phyloP scores from a whole-genome alignment of 2,329 filamentous ascomycete genomes.

The Nigrospora sphaerica region DNA sequence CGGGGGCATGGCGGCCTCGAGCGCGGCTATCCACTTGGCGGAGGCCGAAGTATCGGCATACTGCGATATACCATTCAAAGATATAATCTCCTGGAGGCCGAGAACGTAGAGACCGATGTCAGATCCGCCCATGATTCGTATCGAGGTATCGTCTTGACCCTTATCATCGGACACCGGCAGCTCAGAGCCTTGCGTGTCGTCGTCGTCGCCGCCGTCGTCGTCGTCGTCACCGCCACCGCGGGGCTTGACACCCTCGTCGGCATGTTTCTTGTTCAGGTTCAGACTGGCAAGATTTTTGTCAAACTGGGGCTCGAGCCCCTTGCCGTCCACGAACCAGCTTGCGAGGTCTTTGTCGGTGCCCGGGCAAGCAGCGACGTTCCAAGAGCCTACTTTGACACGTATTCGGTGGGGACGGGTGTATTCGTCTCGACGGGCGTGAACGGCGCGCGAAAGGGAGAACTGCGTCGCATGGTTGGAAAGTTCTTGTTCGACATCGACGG shows the following conservation, averaged over 20 bases:
- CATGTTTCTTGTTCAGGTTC: constrained; percentile 22
- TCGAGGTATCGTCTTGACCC: constrained; percentile 31
- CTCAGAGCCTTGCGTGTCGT: constrained; percentile 17
- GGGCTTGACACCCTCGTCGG: neutral
- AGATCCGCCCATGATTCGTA: constrained; percentile 48
- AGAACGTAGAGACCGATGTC: constrained; percentile 86
- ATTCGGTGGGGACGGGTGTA: constrained; percentile 70
- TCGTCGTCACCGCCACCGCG: constrained; percentile 29
- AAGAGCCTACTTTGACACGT: constrained; percentile 83
- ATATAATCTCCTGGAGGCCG: constrained; percentile 86
- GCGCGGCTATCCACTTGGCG: constrained; percentile 72
- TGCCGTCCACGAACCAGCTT: constrained; percentile 78
- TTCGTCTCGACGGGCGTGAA: constrained; percentile 69
- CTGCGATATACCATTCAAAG: constrained; percentile 72
- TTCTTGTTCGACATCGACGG: constrained; percentile 27
- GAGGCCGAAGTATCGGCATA: constrained; percentile 67
- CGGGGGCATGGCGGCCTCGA: constrained; percentile 65
- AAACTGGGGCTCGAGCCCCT: constrained; percentile 60
- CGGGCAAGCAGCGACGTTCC: constrained; percentile 85
- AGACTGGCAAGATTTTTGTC: constrained; percentile 55
- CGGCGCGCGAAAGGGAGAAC: constrained; percentile 53
- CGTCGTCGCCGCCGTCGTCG: constrained; percentile 33
- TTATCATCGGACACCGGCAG: constrained; percentile 25
- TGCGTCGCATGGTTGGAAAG: constrained; percentile 33
- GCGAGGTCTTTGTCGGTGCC: constrained; percentile 84